A percentile compares a stretch with the other conserved stretches of the same genome.
Evolutionary conservation across 371 early-diverging fungal genomes (phyloP).

Genomic region (Blakeslea trispora): DNA sequence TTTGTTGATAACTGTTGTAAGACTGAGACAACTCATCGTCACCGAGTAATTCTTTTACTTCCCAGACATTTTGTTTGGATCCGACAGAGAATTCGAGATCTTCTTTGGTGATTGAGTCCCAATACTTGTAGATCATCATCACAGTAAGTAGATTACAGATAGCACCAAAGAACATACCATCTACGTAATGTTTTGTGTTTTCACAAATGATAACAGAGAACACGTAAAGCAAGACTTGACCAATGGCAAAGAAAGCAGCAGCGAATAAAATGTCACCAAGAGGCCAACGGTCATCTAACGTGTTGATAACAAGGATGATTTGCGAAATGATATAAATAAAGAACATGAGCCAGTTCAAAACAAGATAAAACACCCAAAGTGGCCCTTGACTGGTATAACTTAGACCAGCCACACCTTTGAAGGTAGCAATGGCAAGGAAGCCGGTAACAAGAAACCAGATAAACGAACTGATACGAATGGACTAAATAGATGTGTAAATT

Average conservation of each 20-base stretch:
- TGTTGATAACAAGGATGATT: slow-evolving; percentile 78
- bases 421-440: slow-evolving; percentile 74
- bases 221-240: slow-evolving; percentile 66
- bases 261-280: slow-evolving; percentile 76
- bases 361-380: slow-evolving; percentile 72
- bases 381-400: slow-evolving; percentile 54
- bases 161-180: slow-evolving; percentile 85
- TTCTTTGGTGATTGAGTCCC: slow-evolving; percentile 93
- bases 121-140: slow-evolving; percentile 95
- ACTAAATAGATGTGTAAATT: slow-evolving; percentile 53
- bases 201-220: slow-evolving; percentile 70
- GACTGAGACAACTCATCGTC: slow-evolving; percentile 42
- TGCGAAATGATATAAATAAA: slow-evolving; percentile 76
- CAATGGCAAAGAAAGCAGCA: slow-evolving; percentile 69
- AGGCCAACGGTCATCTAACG: slow-evolving; percentile 87
- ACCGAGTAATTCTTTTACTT: slow-evolving; percentile 74
- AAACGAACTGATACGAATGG: slow-evolving; percentile 67
- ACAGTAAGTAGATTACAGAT: slow-evolving; percentile 79
- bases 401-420: slow-evolving; percentile 59
- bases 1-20: slow-evolving; percentile 16
- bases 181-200: slow-evolving; percentile 78
- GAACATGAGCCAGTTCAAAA: slow-evolving; percentile 67
- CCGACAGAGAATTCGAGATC: slow-evolving; percentile 87
- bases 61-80: slow-evolving; percentile 58
- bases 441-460: slow-evolving; percentile 62